Conservation (phyloP, 805 yeast species). For the Lipomyces anomalus region DNA sequence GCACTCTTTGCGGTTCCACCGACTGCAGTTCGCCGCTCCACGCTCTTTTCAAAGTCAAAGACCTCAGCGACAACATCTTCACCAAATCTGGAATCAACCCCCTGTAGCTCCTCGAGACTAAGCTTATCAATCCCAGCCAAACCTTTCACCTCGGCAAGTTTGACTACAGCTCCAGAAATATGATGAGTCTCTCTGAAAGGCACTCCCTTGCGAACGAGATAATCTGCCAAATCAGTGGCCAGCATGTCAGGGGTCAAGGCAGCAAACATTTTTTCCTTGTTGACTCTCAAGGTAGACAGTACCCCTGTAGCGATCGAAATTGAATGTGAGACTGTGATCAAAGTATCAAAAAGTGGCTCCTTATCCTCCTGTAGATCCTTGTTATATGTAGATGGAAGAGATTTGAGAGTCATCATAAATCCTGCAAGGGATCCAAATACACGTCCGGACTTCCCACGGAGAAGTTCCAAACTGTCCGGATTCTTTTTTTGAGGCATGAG, state of each 20-base stretch:
- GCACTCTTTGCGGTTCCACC: constrained; percentile 97
- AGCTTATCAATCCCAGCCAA: constrained; percentile 83
- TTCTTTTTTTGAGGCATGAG: constrained; percentile 99
- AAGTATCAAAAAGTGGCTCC: constrained; percentile 92
- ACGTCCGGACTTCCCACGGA: constrained; percentile 96
- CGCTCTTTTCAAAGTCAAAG: constrained; percentile 89
- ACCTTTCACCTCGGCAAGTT: constrained; percentile 72
- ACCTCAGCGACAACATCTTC: constrained; percentile 68
- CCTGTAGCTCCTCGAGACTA: constrained; percentile 66
- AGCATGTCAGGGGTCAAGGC: constrained; percentile 98
- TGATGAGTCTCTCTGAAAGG: constrained; percentile 99
- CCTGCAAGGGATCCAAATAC: constrained; percentile 94
- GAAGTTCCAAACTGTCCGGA: constrained; percentile 90
- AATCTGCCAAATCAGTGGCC: constrained; percentile 97
- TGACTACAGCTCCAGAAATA: constrained; percentile 96
- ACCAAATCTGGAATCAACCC: constrained; percentile 73
- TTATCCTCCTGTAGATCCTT: constrained; percentile 99
- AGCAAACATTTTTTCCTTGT: constrained; percentile 68
- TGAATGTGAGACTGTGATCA: constrained; percentile 89
- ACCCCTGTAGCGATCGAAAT: constrained; percentile 94
- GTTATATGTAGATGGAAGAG: constrained; percentile 96
- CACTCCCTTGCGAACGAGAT: constrained; percentile 93
- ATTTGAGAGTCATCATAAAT: constrained; percentile 90
- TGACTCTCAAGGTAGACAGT: constrained; percentile 73
- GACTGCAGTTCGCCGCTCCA: constrained; percentile 91